Evolutionary conservation across 805 yeast species (phyloP), one percentile per base, ranked within the genome.

Genomic region (Hanseniaspora lindneri): DNA sequence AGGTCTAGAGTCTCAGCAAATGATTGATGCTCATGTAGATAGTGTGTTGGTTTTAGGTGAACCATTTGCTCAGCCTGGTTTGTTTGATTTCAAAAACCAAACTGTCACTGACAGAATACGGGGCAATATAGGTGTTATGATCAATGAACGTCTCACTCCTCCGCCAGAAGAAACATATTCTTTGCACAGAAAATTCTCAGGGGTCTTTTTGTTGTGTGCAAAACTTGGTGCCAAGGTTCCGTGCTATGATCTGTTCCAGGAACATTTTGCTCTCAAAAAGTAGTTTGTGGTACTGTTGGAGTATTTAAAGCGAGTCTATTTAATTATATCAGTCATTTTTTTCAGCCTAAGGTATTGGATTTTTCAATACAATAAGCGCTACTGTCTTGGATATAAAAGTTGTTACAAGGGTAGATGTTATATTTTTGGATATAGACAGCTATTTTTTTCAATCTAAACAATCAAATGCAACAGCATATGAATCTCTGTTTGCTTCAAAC

Each of bases 151-250:
- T 56, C 69, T 92, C 53, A 77, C 95, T 3, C 96, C 98, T 3
- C 98, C 98, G 13, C 98, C 98, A 2, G 97, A 92, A 59, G 98
- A 92, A 64, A 92, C 98, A 0, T 92, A 92, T 62, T 83, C 95
- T n/a, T 70, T 92, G 56, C 98, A 92, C 66, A 73, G 98, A 58
- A 92, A 92, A 60, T 77, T 92, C 59, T 83, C 95, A 60, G 98
- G 98, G 10, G 94, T 92, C 1, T 92, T 83, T 60, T 69, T 92
- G 53, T 70, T 92, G 48, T 89, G 97, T 67, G 83, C 97, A 3
- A 75, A 84, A 56, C 71, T 92, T 64, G 70, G 76, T 35, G 96
- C 97, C 2, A 69, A 72, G 11, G 89, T 92, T 30, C 94, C 88
- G 14, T 81, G 95, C 60, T 77, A 79, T 46, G 70, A 79, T 55